A percentile compares a stretch with the other conserved stretches of the same genome.
phyloP scores from a whole-genome alignment of 2,329 filamentous ascomycete species.

The Pyrenochaeta sp. region DNA sequence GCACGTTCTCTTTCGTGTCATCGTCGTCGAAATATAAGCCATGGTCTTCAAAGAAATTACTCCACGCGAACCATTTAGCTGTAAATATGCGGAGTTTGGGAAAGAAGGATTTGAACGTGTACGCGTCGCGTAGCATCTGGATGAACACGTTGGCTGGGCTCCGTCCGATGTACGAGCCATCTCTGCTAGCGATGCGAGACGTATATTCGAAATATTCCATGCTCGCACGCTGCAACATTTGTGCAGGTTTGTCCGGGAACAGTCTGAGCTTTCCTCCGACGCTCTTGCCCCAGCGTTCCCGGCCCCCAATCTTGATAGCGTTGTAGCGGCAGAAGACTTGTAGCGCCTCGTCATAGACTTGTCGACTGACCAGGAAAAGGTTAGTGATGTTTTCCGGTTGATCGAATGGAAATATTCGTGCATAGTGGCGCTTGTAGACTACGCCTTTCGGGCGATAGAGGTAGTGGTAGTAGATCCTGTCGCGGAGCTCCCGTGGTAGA shows the following conservation, averaged over 20 bases:
- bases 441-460: constrained; percentile 17
- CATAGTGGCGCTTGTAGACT: constrained; percentile 2
- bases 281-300: neutral
- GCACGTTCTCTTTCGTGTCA: constrained; percentile 2
- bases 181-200: neutral
- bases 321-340: constrained; percentile 24
- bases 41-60: neutral
- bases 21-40: neutral
- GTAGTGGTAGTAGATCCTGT: constrained; percentile 27
- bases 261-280: constrained; percentile 19
- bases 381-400: constrained; percentile 10
- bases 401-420: neutral
- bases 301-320: constrained; percentile 10
- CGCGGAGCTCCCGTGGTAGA: constrained; percentile 32
- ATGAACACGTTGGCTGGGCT: neutral
- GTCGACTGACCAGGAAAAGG: constrained; percentile 23
- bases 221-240: neutral
- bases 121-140: constrained; percentile 21
- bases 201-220: neutral
- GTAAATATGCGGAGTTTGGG: constrained; percentile 20
- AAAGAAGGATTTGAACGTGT: constrained; percentile 16
- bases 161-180: neutral
- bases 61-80: constrained; percentile 10
- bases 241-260: constrained; percentile 20
- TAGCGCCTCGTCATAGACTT: constrained; percentile 31